Evolutionary conservation across 2,329 filamentous ascomycete species (phyloP), one percentile per base, ranked within the genome.

Genomic region (Knoxdaviesia proteae): DNA sequence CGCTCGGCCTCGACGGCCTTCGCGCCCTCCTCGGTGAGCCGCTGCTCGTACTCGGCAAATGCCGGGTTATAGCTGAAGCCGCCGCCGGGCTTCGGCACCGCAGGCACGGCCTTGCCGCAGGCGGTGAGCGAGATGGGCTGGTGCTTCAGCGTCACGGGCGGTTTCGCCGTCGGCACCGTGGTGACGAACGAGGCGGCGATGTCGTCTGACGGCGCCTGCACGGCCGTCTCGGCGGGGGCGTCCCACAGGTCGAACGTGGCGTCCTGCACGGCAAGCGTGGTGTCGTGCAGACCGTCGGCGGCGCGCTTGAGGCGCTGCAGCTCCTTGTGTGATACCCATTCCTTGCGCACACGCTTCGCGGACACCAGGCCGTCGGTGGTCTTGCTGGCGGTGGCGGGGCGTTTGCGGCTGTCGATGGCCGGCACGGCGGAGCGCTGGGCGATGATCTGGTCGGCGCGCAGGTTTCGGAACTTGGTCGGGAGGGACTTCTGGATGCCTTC

Each of bases 391-490:
- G 74, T 55, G 44, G 71, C 72, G 6, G 74, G 55, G 41, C 88
- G 77, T 63, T 96, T 98, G 51, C 80, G 77, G 48, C 73, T 69
- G 30, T 81, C 71, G 6, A 98, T 72, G 8, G 82, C 78, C 4
- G 84, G 80, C 6, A 96, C 71, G 8, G 77, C 77, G 34, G 87
- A 94, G 47, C 90, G 78, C 53, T 78, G 70, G 32, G 80, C 77
- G 51, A 98, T 77, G 49, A 98, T 96, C 56, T 96, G 83, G 56
- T 98, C 88, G 48, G 79, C 77, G 60, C 84, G 93, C 50, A 98
- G 72, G 63, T 93, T 94, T 56, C 77, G 74, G 49, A 66, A 63
- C 55, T 78, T 80, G 47, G 74, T 67, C 52, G 75, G 68, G 47
- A 71, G 61, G 54, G 77, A 80, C 53, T 68, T 69, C 44, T 73